A percentile compares a stretch with the other conserved stretches of the same genome.
Evolutionary conservation across 345 rosid genomes (phyloP).

Genomic region (Lagerstroemia speciosa): DNA sequence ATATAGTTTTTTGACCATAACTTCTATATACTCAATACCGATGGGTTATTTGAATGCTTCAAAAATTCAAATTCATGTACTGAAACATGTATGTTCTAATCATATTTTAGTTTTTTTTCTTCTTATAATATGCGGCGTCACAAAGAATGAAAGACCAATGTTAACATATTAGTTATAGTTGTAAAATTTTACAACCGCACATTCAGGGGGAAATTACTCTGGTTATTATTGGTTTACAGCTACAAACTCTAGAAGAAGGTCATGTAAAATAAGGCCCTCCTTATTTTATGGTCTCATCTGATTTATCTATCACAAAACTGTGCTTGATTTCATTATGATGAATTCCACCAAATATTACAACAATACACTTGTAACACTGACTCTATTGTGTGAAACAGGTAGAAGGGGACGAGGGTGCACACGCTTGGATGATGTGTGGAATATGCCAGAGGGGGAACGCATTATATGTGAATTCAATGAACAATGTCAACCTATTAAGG

Average conservation of each 20-base stretch:
- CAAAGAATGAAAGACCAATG: not conserved
- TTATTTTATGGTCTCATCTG: no score
- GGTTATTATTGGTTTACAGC: no score
- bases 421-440: conserved; percentile 5
- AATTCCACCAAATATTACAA: not conserved
- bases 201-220: not conserved
- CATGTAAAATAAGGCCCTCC: no score
- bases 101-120: not conserved
- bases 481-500: conserved; percentile 1
- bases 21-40: no score
- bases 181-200: no score
- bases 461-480: conserved; percentile 5
- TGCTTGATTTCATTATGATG: not conserved
- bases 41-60: not conserved
- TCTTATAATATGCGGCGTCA: not conserved
- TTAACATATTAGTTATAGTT: no score
- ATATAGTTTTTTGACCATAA: no score
- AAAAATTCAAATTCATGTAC: not conserved
- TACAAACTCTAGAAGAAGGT: no score
- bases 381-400: not conserved
- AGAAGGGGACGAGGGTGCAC: conserved; percentile 8
- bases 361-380: not conserved
- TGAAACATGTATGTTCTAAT: no score
- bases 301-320: not conserved
- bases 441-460: conserved; percentile 3